Conservation (phyloP, 345 rosid genomes). For the Anacardium occidentale region DNA sequence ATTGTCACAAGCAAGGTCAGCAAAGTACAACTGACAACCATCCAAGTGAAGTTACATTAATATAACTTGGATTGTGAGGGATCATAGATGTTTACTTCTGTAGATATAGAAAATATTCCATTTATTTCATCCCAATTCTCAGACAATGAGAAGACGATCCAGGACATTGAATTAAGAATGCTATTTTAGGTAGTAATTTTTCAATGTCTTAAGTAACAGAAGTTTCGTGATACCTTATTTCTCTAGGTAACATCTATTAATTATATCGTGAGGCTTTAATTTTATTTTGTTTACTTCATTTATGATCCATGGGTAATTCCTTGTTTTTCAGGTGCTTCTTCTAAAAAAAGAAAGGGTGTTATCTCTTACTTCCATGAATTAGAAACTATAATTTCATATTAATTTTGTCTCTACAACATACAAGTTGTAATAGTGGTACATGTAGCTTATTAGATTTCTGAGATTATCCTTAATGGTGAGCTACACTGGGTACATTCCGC, state of each 20-base stretch:
- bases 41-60: background rate
- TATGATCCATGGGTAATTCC: background rate
- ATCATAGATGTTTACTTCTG: background rate
- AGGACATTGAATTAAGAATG: background rate
- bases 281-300: background rate
- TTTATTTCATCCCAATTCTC: background rate
- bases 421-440: background rate
- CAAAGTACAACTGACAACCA: background rate
- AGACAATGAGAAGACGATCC: background rate
- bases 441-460: background rate
- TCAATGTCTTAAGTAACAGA: background rate
- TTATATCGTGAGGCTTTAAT: background rate
- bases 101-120: background rate
- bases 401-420: constrained; percentile 4
- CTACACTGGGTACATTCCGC: background rate
- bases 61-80: background rate
- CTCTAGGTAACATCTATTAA: background rate
- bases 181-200: background rate
- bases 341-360: background rate
- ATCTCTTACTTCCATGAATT: background rate
- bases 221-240: background rate
- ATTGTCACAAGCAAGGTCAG: background rate
- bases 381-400: background rate
- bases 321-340: background rate
- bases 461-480: background rate